These are phyloP conservation scores for Melampsora medusae DNA, from an alignment of 1,284 basidiomycete genomes.

Conservation along the genomic window DNA sequence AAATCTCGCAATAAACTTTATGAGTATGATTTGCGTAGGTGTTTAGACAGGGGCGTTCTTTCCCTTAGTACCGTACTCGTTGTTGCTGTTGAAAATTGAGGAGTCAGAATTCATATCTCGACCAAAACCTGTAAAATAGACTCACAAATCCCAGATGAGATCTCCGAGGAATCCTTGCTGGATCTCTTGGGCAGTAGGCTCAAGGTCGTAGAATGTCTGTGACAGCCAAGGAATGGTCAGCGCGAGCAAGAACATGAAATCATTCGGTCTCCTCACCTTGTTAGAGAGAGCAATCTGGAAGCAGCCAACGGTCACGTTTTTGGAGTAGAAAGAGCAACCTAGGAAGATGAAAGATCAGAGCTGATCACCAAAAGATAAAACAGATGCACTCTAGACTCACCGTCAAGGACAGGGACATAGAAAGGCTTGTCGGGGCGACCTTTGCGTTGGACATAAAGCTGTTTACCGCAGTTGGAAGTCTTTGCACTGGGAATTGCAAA, in stretches of 20 bases:
- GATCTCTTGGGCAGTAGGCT: background rate
- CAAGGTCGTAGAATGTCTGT: slow-evolving; percentile 6
- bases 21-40: too few species aligned
- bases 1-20: too few species aligned
- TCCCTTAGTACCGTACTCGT: too few species aligned
- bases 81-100: too few species aligned
- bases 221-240: background rate
- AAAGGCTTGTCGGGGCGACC: background rate
- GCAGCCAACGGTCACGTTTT: background rate
- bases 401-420: slow-evolving; percentile 10
- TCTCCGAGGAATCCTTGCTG: background rate
- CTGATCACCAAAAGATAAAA: background rate
- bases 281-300: slow-evolving; percentile 2
- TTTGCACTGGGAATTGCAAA: background rate
- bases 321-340: background rate
- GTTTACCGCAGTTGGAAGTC: slow-evolving; percentile 2
- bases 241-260: background rate
- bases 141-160: slow-evolving; percentile 4
- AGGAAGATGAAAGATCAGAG: background rate
- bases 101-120: too few species aligned
- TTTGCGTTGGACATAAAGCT: slow-evolving; percentile 3
- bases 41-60: too few species aligned
- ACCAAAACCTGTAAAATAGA: too few species aligned
- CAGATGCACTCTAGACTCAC: background rate
- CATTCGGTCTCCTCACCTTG: background rate